Percentiles rank a stretch among this genome's conserved stretches.
phyloP scores from a whole-genome alignment of 176 grass and related monocot species.

The Oryza meyeriana region DNA sequence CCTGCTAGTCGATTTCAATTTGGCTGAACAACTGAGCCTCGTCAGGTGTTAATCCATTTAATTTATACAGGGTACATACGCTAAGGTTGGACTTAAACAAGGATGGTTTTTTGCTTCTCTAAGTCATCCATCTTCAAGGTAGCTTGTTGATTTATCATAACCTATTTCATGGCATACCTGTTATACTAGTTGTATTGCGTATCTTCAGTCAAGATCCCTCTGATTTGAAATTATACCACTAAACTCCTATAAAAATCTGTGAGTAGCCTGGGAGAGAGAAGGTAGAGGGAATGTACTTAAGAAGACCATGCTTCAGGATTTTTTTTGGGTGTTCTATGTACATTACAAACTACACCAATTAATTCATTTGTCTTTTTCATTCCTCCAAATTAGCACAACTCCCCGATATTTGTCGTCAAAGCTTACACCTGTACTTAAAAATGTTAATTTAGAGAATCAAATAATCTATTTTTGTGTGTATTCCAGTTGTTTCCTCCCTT shows the following conservation, averaged over 20 bases:
- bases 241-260: not conserved
- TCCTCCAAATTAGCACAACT: constrained; percentile 13
- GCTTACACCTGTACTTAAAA: constrained; percentile 7
- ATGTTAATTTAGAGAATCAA: constrained; percentile 12
- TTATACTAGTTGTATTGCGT: not conserved
- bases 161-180: not conserved
- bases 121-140: constrained; percentile 73
- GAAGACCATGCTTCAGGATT: not conserved
- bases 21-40: not conserved
- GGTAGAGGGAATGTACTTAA: not conserved
- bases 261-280: not conserved
- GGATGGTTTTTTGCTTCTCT: constrained; percentile 82
- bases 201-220: not conserved
- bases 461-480: not conserved
- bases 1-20: constrained; percentile 7
- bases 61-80: constrained; percentile 65
- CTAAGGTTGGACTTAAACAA: constrained; percentile 82
- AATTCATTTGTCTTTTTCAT: not conserved
- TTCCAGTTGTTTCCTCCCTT: constrained; percentile 4
- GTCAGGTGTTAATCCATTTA: constrained; percentile 18
- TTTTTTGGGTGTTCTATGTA: not conserved
- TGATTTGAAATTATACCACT: not conserved
- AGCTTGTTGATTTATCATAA: constrained; percentile 6
- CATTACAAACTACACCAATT: not conserved
- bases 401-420: not conserved